Percentiles rank a stretch among this genome's conserved stretches.
Evolutionary conservation across 495 filamentous ascomycete species (phyloP).

Genomic region (Neurospora sublineolata): DNA sequence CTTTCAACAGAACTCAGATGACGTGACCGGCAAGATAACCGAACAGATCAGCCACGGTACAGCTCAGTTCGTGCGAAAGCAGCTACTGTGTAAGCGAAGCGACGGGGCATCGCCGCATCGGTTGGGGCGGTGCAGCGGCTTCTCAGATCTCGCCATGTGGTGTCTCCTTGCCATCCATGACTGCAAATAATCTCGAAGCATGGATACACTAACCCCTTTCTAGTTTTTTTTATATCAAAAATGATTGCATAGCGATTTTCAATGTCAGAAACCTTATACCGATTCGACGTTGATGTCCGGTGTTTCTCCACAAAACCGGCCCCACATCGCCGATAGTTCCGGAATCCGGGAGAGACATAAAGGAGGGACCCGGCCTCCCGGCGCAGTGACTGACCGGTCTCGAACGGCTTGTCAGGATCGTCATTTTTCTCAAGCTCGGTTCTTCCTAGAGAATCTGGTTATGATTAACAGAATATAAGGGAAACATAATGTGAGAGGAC

Average conservation of each 20-base stretch:
- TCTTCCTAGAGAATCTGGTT: too few species aligned
- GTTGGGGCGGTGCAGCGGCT: neutral
- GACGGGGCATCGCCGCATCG: neutral
- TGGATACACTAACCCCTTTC: neutral
- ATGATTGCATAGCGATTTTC: too few species aligned
- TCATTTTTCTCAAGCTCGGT: too few species aligned
- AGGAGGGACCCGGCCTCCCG: neutral
- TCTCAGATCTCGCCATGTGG: neutral
- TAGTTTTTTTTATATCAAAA: too few species aligned
- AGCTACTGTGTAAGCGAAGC: neutral
- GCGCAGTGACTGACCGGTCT: neutral
- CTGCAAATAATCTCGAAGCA: neutral
- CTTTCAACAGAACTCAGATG: neutral
- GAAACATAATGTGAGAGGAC: too few species aligned
- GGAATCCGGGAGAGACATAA: too few species aligned
- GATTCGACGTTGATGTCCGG: neutral
- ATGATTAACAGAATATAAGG: too few species aligned
- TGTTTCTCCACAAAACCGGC: neutral
- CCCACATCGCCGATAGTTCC: too few species aligned
- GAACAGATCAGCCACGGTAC: neutral
- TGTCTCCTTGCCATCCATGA: neutral
- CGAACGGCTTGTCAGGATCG: neutral
- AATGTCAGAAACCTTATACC: neutral
- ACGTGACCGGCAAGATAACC: neutral
- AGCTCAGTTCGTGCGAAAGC: neutral